A percentile compares a stretch with the other conserved stretches of the same genome.
These are phyloP conservation scores for Odontarrhena argentea DNA, from an alignment of 345 rosid genomes.

Conservation along the genomic window DNA sequence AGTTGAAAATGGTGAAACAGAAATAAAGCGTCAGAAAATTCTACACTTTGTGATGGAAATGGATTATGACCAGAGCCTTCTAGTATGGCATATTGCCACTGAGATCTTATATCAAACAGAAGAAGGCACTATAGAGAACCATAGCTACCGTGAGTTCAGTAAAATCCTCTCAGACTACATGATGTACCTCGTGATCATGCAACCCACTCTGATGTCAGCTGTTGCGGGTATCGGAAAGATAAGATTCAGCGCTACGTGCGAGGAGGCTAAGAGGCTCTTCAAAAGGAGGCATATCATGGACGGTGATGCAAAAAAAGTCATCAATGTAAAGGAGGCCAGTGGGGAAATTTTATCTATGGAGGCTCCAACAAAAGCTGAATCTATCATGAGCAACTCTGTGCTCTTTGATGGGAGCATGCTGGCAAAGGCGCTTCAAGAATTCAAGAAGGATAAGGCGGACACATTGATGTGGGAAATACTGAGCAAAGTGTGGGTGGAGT, in stretches of 20 bases:
- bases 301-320: too few relatives aligned
- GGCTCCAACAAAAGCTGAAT: neutral
- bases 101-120: conserved; percentile 44
- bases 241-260: conserved; percentile 48
- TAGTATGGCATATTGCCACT: conserved; percentile 60
- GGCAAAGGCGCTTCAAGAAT: conserved; percentile 41
- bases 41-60: conserved; percentile 38
- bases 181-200: conserved; percentile 51
- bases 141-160: conserved; percentile 24
- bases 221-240: conserved; percentile 50
- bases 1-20: too few relatives aligned
- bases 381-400: conserved; percentile 52
- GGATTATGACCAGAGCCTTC: conserved; percentile 45
- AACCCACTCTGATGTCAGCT: conserved; percentile 49
- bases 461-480: conserved; percentile 47
- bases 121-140: neutral
- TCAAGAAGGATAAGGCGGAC: neutral
- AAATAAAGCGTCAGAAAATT: neutral
- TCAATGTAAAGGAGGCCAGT: conserved; percentile 17
- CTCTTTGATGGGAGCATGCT: conserved; percentile 49
- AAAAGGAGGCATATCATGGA: neutral
- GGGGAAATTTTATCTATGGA: neutral
- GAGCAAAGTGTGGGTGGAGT: conserved; percentile 60
- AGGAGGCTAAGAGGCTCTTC: conserved; percentile 28
- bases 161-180: conserved; percentile 58